phyloP scores from a whole-genome alignment of 2,329 filamentous ascomycete species.

The Aureobasidium pullulans region DNA sequence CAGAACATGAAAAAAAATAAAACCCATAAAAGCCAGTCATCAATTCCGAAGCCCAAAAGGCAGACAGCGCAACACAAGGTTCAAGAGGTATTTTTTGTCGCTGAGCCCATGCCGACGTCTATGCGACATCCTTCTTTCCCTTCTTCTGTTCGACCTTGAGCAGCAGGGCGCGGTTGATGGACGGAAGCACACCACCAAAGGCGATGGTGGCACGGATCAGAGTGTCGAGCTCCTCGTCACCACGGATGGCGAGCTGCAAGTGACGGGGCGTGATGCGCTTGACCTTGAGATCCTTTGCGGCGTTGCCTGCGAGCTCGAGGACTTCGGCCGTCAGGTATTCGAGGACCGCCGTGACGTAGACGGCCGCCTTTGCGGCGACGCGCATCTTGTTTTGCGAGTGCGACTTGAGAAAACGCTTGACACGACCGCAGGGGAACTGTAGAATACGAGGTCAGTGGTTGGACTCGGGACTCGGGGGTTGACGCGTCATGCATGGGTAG shows the following conservation, averaged over 20 bases:
- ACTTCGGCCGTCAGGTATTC: slow-evolving; percentile 98
- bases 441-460: background rate
- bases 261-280: slow-evolving; percentile 99
- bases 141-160: slow-evolving; percentile 98
- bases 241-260: slow-evolving; percentile 93
- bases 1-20: slow-evolving; percentile 11
- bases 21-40: slow-evolving; percentile 12
- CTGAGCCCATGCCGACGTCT: background rate
- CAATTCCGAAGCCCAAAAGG: slow-evolving; percentile 6
- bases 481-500: slow-evolving; percentile 24
- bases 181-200: slow-evolving; percentile 94
- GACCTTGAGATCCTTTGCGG: slow-evolving; percentile 98
- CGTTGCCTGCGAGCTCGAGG: slow-evolving; percentile 94
- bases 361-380: slow-evolving; percentile 95
- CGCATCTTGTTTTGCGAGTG: slow-evolving; percentile 99
- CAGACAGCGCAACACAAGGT: background rate
- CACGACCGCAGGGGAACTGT: slow-evolving; percentile 97
- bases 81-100: background rate
- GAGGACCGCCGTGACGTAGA: slow-evolving; percentile 95
- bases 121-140: slow-evolving; percentile 45
- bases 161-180: slow-evolving; percentile 95
- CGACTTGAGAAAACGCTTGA: slow-evolving; percentile 99
- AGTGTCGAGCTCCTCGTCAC: slow-evolving; percentile 96
- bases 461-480: slow-evolving; percentile 13
- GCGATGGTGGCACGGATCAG: slow-evolving; percentile 96